These are phyloP conservation scores for Geum urbanum DNA, from an alignment of 306 rosid species.

Conservation along the genomic window DNA sequence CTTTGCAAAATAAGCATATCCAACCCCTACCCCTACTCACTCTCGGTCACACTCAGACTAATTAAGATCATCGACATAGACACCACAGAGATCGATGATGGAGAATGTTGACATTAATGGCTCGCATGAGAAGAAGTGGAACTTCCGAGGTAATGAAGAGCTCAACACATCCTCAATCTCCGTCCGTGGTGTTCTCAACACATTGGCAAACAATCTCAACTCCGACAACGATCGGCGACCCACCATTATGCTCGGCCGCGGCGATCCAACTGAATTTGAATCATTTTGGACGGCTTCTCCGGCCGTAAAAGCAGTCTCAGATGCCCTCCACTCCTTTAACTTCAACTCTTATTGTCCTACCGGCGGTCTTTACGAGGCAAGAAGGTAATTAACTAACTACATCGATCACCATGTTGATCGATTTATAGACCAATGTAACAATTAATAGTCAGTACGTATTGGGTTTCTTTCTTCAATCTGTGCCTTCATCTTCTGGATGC, in stretches of 20 bases:
- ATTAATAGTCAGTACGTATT: no score
- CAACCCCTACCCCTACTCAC: no score
- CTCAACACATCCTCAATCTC: conserved; percentile 36
- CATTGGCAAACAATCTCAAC: conserved; percentile 23
- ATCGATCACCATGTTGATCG: no score
- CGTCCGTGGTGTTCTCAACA: conserved; percentile 36
- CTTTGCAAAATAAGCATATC: no score
- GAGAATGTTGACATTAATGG: conserved; percentile 26
- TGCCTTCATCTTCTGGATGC: no score
- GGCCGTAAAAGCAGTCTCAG: conserved; percentile 31
- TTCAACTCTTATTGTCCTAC: conserved; percentile 50
- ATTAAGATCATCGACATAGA: no score
- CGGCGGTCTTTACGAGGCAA: conserved; percentile 36
- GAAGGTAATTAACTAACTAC: no score
- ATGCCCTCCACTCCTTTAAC: conserved; percentile 34
- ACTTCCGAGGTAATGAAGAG: conserved; percentile 43
- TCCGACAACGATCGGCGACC: conserved; percentile 26
- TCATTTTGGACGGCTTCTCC: conserved; percentile 30
- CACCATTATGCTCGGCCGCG: conserved; percentile 38
- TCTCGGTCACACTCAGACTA: no score
- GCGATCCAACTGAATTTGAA: conserved; percentile 42
- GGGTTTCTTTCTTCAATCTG: no score
- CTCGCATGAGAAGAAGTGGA: conserved; percentile 36
- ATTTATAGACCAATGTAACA: no score
- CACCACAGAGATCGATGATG: no score